These are phyloP conservation scores for Ceratocystis albifundus DNA, from an alignment of 2,329 filamentous ascomycete genomes.

Conservation along the genomic window DNA sequence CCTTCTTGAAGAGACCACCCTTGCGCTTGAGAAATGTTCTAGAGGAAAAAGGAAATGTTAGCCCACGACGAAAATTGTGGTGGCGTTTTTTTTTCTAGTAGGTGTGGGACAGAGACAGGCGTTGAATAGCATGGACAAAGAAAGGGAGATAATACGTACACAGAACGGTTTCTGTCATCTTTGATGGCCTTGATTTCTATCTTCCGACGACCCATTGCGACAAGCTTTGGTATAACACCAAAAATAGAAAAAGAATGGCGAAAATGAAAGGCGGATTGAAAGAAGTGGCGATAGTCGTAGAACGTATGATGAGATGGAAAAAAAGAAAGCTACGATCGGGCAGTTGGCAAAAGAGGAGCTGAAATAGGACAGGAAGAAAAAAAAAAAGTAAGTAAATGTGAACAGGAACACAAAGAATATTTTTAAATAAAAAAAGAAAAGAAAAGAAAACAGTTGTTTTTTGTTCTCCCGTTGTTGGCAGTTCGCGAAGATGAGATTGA, in stretches of 20 bases:
- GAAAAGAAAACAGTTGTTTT: neutral
- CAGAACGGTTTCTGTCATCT: slow-evolving; percentile 92
- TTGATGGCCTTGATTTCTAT: slow-evolving; percentile 99
- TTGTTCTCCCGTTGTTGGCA: neutral
- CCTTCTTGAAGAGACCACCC: slow-evolving; percentile 98
- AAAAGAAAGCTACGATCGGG: neutral
- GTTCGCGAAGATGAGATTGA: neutral
- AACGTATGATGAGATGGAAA: neutral
- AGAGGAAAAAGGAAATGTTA: slow-evolving; percentile 18
- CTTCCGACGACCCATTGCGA: slow-evolving; percentile 85
- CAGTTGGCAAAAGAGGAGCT: neutral
- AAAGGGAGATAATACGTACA: slow-evolving; percentile 50
- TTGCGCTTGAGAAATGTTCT: slow-evolving; percentile 98
- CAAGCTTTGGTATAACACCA: neutral
- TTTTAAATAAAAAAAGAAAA: too few species aligned
- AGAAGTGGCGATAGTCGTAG: slow-evolving; percentile 12
- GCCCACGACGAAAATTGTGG: neutral
- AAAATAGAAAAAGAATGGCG: slow-evolving; percentile 8
- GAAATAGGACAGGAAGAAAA: neutral
- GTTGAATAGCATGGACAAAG: neutral
- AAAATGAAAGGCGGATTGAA: neutral
- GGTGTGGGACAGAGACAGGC: neutral
- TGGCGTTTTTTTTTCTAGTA: neutral
- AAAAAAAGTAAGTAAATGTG: neutral
- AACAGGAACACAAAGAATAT: neutral